Percentiles rank a stretch among this genome's conserved stretches.
phyloP scores from a whole-genome alignment of 352 stramenopile genomes.

The Saprolegnia parasitica region DNA sequence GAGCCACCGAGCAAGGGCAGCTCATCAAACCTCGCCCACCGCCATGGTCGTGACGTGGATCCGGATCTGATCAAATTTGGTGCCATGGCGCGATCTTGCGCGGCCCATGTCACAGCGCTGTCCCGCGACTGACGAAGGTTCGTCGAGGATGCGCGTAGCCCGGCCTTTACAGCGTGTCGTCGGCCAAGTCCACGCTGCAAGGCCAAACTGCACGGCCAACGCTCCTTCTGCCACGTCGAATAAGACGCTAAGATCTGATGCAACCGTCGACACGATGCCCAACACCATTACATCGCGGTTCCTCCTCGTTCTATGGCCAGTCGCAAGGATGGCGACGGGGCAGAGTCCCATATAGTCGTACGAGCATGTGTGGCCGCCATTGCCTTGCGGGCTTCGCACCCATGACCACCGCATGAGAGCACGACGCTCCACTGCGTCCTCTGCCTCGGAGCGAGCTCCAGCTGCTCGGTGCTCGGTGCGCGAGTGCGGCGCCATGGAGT shows the following conservation, averaged over 20 bases:
- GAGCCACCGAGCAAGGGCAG: slow-evolving; percentile 32
- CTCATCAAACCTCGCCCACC: slow-evolving; percentile 51
- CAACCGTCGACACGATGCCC: slow-evolving; percentile 1
- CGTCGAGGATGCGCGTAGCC: background rate
- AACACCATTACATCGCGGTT: slow-evolving; percentile 13
- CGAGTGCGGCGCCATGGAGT: no score
- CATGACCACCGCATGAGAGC: no score
- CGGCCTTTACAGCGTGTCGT: background rate
- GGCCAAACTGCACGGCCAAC: no score
- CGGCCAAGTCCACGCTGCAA: no score
- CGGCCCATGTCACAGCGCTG: slow-evolving; percentile 56
- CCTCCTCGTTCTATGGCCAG: slow-evolving; percentile 11
- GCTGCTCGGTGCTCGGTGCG: no score
- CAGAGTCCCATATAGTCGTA: no score
- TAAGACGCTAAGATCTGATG: slow-evolving; percentile 12
- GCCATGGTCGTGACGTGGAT: slow-evolving; percentile 52
- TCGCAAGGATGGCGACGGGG: no score
- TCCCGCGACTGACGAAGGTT: background rate
- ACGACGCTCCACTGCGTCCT: no score
- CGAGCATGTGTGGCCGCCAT: no score
- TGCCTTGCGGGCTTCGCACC: no score
- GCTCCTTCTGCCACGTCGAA: no score
- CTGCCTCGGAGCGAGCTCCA: no score
- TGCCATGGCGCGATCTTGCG: slow-evolving; percentile 52
- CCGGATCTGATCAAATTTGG: slow-evolving; percentile 50